A percentile compares a stretch with the other conserved stretches of the same genome.
Evolutionary conservation across 345 rosid genomes (phyloP).

Genomic region (Citrus reticulata): DNA sequence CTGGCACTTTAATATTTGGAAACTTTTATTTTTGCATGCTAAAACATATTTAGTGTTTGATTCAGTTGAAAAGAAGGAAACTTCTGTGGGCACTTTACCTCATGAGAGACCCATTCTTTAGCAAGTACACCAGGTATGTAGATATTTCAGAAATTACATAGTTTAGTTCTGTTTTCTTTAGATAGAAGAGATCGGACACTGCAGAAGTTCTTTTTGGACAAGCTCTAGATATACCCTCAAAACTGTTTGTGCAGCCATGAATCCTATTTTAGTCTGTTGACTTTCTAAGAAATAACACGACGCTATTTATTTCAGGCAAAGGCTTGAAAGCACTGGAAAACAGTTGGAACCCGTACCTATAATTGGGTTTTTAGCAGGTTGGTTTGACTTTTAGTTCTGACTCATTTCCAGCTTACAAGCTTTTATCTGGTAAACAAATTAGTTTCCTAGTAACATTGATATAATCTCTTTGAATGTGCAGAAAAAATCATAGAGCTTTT

Average conservation of each 20-base stretch:
- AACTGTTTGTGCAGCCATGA: too few relatives aligned
- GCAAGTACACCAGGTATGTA: constrained; percentile 71
- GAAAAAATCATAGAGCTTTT: constrained; percentile 84
- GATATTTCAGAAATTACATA: not conserved
- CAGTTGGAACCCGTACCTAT: constrained; percentile 64
- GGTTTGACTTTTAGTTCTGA: not conserved
- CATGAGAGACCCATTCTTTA: constrained; percentile 96
- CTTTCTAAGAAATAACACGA: not conserved
- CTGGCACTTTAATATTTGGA: not conserved
- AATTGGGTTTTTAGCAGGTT: constrained; percentile 72
- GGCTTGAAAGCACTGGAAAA: constrained; percentile 65
- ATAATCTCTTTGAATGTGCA: constrained; percentile 23
- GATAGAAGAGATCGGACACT: not conserved
- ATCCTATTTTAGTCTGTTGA: too few relatives aligned
- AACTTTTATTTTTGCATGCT: not conserved
- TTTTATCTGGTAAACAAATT: not conserved
- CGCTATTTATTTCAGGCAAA: constrained; percentile 48
- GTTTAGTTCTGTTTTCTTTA: not conserved
- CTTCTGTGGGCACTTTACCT: constrained; percentile 85
- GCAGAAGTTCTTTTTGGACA: too few relatives aligned
- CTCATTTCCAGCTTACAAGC: not conserved
- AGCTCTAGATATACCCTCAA: too few relatives aligned
- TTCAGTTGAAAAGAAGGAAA: constrained; percentile 79
- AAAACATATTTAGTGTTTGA: constrained; percentile 7
- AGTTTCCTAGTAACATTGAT: not conserved